phyloP scores from a whole-genome alignment of 768 basidiomycete genomes.

The Daedalea quercina region DNA sequence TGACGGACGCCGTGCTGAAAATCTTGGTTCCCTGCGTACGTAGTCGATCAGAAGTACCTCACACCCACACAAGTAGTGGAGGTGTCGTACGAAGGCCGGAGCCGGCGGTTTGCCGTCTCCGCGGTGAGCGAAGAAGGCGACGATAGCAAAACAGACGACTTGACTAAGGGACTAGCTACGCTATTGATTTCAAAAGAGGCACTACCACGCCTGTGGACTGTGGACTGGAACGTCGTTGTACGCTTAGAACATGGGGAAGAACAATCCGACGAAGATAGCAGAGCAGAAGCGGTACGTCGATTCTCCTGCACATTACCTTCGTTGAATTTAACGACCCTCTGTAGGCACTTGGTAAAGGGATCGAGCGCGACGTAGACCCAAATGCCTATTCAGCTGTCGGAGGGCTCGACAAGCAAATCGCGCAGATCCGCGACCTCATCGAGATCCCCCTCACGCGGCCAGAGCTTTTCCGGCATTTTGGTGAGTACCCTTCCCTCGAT shows the following conservation, averaged over 20 bases:
- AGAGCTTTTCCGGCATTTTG: constrained; percentile 72
- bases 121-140: constrained; percentile 30
- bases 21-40: constrained; percentile 1
- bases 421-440: constrained; percentile 76
- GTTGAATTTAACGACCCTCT: background rate
- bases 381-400: constrained; percentile 82
- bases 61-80: constrained; percentile 54
- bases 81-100: constrained; percentile 54
- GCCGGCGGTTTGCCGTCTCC: constrained; percentile 50
- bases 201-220: constrained; percentile 45
- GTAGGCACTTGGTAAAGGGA: background rate
- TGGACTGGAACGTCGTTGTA: constrained; percentile 64
- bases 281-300: background rate
- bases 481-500: constrained; percentile 23
- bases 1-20: constrained; percentile 2
- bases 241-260: constrained; percentile 22
- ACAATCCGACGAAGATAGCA: constrained; percentile 12
- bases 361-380: constrained; percentile 30
- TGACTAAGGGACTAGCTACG: constrained; percentile 26
- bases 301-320: background rate
- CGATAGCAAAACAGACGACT: background rate
- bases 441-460: constrained; percentile 84
- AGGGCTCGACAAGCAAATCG: constrained; percentile 82
- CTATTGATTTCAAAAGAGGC: constrained; percentile 34
- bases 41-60: constrained; percentile 72